Base-by-base conservation (phyloP, 2,329 filamentous ascomycete genomes). In the Teratosphaeria nubilosa region DNA sequence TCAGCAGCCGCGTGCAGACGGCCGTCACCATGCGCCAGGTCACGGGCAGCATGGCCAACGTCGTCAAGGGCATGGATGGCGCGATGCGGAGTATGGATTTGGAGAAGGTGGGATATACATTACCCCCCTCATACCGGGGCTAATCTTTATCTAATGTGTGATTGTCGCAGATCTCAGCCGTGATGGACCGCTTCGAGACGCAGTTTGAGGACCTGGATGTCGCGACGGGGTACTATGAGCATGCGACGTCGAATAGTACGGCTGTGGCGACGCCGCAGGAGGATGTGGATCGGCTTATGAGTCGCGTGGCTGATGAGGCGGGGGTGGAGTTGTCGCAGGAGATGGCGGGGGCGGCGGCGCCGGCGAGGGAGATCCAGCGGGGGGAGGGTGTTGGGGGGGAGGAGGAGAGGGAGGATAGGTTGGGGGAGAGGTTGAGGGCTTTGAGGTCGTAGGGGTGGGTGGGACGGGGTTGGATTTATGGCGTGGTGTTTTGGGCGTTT, bases 251-350 rank as follows among this genome's bases (percentile, higher is more conserved):
- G 24, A 86, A 87, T 60, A 87, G 87, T 41, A 95, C 90, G 72
- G 88, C 74, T 68, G 86, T 77, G 71, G 88, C 78, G 72, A 91
- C 76, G 76, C 88, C 77, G 74, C 83, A 95, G 71, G 90, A 95
- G 65, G 90, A 91, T 65, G 90, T 95, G 1, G 90, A 95, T 72
- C 85, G 90, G 64, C 76, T 95, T 62, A 87, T 95, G 75, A 86
- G 84, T 63, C 88, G 95, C 75, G 83, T 94, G 51, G 90, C 90
- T 62, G 91, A 95, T 72, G 90, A 95, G 73, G 90, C 88, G 10
- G 91, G 91, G 56, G 83, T 96, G 56, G 88, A 94, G 73, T 78
- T 95, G 61, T 84, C 84, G 64, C 82, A 87, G 70, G 88, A 94
- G 74, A 84, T 95, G 74, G 77, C 78, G 58, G 76, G 76, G 13